These are phyloP conservation scores for Flaveria trinervia DNA, from an alignment of 129 eudicot genomes.

Conservation along the genomic window DNA sequence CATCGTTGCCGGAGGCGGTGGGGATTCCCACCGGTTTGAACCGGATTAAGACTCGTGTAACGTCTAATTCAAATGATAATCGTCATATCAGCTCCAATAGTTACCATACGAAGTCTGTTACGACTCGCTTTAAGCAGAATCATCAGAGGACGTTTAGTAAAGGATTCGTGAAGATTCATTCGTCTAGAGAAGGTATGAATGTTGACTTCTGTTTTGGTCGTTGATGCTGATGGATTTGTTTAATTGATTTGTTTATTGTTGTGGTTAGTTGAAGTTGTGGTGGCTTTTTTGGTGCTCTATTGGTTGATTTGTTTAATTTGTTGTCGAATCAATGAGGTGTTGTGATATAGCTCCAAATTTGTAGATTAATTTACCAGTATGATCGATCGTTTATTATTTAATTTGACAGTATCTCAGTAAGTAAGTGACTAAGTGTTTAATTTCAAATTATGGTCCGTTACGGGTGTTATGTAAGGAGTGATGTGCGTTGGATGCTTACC, in stretches of 20 bases:
- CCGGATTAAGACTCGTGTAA: constrained; percentile 71
- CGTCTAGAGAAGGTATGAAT: constrained; percentile 57
- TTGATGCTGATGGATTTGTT: background rate
- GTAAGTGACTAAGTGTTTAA: background rate
- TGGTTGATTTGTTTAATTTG: constrained; percentile 10
- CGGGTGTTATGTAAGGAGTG: background rate
- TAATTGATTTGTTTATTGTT: background rate
- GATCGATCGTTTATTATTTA: background rate
- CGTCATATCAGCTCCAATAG: constrained; percentile 32
- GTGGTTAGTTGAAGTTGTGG: constrained; percentile 10
- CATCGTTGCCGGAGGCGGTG: constrained; percentile 46
- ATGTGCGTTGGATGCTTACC: background rate
- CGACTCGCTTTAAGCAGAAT: constrained; percentile 43
- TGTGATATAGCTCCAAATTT: background rate
- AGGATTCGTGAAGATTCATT: constrained; percentile 44
- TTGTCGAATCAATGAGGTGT: background rate
- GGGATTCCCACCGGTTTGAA: constrained; percentile 81
- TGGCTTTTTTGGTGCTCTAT: constrained; percentile 17
- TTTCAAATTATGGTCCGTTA: background rate
- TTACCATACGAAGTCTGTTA: constrained; percentile 39
- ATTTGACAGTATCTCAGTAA: background rate
- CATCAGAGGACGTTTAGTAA: constrained; percentile 38
- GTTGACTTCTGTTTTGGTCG: constrained; percentile 5
- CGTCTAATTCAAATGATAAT: constrained; percentile 32
- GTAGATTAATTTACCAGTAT: background rate